Evolutionary conservation across 495 filamentous ascomycete species (phyloP).

Genomic region (Tuber calosporum): DNA sequence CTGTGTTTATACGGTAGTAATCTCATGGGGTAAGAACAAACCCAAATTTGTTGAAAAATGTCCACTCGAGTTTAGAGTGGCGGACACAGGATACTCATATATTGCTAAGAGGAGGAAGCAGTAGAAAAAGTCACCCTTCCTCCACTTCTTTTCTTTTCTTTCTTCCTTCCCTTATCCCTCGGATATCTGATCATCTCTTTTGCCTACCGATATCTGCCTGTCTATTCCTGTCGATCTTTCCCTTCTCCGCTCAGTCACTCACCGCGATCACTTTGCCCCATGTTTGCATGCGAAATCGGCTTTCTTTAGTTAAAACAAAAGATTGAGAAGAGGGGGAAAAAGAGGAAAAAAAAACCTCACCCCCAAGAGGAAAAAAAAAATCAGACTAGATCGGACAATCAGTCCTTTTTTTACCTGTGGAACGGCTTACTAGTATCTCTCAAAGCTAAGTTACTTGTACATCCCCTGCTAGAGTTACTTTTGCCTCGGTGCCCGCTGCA

Average conservation of each 20-base stretch:
- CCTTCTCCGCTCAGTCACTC: not conserved
- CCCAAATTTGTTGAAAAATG: not conserved
- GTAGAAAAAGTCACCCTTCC: not conserved
- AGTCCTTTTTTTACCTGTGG: not conserved
- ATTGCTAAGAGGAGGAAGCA: not conserved
- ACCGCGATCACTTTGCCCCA: not conserved
- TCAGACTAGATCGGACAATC: not conserved
- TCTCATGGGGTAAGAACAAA: not conserved
- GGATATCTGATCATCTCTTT: not conserved
- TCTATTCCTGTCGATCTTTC: not conserved
- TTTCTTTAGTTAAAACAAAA: not conserved
- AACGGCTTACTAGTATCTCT: not conserved
- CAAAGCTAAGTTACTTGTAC: not conserved
- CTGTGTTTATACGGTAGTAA: not conserved
- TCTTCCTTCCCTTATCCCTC: not conserved
- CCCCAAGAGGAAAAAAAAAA: not conserved
- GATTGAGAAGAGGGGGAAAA: not conserved
- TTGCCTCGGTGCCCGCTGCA: not conserved
- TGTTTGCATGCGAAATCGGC: not conserved
- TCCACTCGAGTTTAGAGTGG: not conserved
- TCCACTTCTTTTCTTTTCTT: not conserved
- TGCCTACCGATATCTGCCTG: not conserved
- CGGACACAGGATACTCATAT: not conserved
- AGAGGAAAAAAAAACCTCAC: not conserved
- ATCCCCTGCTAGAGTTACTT: not conserved